Evolutionary conservation across 2,329 filamentous ascomycete species (phyloP), one percentile per base, ranked within the genome.

Genomic region (Claviceps sp.): DNA sequence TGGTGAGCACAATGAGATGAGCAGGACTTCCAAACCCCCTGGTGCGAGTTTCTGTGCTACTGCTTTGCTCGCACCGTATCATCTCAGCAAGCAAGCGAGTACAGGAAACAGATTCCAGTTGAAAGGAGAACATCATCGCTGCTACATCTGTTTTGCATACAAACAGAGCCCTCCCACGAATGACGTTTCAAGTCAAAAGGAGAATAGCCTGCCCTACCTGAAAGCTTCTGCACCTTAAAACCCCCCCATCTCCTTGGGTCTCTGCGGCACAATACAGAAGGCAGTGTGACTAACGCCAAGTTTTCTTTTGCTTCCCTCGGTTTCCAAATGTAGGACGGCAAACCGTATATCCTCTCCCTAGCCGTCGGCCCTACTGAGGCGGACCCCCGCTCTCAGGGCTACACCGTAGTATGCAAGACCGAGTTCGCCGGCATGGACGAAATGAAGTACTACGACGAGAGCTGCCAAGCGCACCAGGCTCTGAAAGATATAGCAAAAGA

Each of bases 361-460:
- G 56, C 70, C 66, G 81, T 77, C 14, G 77, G 77, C 37, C 65
- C 69, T 22, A 73, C 76, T 8, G 68, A 78, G 56, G 70, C 75
- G 8, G 81, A 85, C 59, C 69, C 75, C 17, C 78, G 82, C 34
- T 74, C 73, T 57, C 77, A 84, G 64, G 84, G 83, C 44, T 87
- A 75, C 70, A 87, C 81, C 7, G 60, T 87, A 50, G 73, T 79
- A 16, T 77, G 77, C 48, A 77, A 81, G 63, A 81, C 76, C 42
- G 76, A 78, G 47, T 88, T 88, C 61, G 74, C 75, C 46, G 81
- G 68, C 54, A 60, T 80, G 51, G 82, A 82, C 13, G 84, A 87
- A 63, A 81, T 87, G 77, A 72, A 78, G 58, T 88, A 77, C 68
- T 88, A 86, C 64, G 84, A 87, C 63, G 70, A 71, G 10, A 71